Conservation (phyloP, 2,329 filamentous ascomycete genomes). For the Neocatenulostroma microsporum region DNA sequence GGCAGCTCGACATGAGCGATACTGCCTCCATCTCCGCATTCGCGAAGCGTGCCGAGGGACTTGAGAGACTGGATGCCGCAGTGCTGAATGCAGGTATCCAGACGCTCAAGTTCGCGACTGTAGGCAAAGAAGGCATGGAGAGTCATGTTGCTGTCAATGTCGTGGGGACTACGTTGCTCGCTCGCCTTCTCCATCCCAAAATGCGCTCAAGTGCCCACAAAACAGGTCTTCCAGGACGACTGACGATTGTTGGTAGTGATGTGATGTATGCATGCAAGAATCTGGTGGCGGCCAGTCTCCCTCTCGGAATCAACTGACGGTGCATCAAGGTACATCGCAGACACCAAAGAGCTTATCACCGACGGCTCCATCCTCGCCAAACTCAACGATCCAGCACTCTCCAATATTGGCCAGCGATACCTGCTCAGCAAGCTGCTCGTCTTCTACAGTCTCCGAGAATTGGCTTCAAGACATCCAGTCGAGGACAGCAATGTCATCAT, state of each 20-base stretch:
- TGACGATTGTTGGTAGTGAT: conserved; percentile 29
- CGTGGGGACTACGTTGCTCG: conserved; percentile 45
- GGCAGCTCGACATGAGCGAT: conserved; percentile 25
- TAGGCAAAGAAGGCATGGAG: conserved; percentile 39
- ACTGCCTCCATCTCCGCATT: conserved; percentile 28
- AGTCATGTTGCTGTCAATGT: conserved; percentile 45
- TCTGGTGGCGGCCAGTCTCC: no score
- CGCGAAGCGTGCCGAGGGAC: conserved; percentile 18
- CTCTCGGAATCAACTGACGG: no score
- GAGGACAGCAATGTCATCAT: no score
- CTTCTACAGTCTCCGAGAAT: conserved; percentile 21
- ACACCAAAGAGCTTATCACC: conserved; percentile 22
- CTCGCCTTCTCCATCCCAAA: conserved; percentile 43
- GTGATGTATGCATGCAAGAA: no score
- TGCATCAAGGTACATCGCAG: conserved; percentile 17
- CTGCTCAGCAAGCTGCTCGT: conserved; percentile 29
- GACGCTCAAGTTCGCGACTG: conserved; percentile 18
- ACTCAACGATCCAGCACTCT: conserved; percentile 15
- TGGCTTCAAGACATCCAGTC: conserved; percentile 15
- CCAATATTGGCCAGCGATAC: conserved; percentile 14
- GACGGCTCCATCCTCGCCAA: conserved; percentile 25
- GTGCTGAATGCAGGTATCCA: conserved; percentile 35
- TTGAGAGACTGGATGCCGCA: conserved; percentile 30
- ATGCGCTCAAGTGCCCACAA: conserved; percentile 36
- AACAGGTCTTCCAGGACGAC: conserved; percentile 23